phyloP scores from a whole-genome alignment of 192 early-diverging fungal genomes.

The Mortierella antarctica region DNA sequence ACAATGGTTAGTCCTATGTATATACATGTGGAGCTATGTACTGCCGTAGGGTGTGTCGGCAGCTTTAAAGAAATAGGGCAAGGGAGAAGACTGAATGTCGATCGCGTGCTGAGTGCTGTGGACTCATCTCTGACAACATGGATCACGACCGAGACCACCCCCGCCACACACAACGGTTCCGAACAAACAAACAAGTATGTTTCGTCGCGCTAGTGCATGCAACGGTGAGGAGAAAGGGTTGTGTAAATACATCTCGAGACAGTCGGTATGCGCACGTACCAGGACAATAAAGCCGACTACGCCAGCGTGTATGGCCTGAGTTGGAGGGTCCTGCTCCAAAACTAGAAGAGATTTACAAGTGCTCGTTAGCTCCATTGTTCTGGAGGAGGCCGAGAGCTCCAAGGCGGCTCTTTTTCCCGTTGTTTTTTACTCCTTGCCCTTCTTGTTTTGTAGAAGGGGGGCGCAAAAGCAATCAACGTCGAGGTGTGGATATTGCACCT shows the following conservation, averaged over 20 bases:
- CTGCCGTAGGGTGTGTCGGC: background rate
- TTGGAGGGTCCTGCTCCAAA: conserved; percentile 39
- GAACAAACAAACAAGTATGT: too few relatives aligned
- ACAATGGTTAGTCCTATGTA: background rate
- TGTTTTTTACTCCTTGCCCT: background rate
- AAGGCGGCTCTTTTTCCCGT: background rate
- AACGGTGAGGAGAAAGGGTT: background rate
- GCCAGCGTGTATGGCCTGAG: conserved; percentile 24
- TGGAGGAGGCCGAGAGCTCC: too few relatives aligned
- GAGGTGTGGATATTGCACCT: too few relatives aligned
- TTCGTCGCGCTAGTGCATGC: background rate
- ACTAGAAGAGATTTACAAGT: conserved; percentile 14
- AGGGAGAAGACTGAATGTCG: background rate
- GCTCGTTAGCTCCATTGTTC: background rate
- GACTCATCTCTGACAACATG: too few relatives aligned
- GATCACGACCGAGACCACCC: too few relatives aligned
- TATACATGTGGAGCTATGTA: background rate
- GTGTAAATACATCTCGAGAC: background rate
- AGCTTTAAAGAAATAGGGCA: background rate
- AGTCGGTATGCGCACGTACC: conserved; percentile 31
- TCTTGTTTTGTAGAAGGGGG: background rate
- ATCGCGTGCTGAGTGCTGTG: too few relatives aligned
- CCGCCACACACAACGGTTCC: too few relatives aligned
- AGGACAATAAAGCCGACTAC: conserved; percentile 44
- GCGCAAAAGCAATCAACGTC: background rate